A percentile compares a stretch with the other conserved stretches of the same genome.
phyloP scores from a whole-genome alignment of 2,329 filamentous ascomycete genomes.

The Neopestalotiopsis sp. region DNA sequence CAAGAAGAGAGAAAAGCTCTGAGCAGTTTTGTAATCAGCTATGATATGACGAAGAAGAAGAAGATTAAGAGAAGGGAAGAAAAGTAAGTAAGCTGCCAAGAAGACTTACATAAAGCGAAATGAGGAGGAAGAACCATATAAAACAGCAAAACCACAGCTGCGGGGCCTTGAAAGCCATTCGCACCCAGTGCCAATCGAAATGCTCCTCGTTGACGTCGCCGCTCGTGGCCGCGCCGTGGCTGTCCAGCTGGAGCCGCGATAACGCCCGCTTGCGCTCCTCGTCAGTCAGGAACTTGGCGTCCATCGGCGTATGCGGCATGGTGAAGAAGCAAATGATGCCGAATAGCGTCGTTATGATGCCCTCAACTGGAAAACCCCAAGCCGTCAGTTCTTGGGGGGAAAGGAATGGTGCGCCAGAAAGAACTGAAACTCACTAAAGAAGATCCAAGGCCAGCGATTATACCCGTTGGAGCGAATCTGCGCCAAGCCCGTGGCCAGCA shows the following conservation, averaged over 20 bases:
- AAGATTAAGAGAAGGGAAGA: not conserved
- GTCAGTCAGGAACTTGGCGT: slow-evolving; percentile 73
- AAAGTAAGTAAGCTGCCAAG: not conserved
- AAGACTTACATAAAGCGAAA: slow-evolving; percentile 10
- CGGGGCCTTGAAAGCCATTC: slow-evolving; percentile 15
- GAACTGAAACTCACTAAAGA: slow-evolving; percentile 37
- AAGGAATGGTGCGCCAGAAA: too few species aligned
- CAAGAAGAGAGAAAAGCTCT: slow-evolving; percentile 72
- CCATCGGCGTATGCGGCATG: slow-evolving; percentile 81
- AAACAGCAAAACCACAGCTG: slow-evolving; percentile 15
- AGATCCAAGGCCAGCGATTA: slow-evolving; percentile 51
- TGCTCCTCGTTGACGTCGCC: slow-evolving; percentile 14
- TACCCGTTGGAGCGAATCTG: slow-evolving; percentile 38
- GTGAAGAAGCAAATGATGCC: slow-evolving; percentile 73
- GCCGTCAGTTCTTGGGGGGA: too few species aligned
- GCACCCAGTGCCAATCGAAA: slow-evolving; percentile 17
- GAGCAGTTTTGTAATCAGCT: not conserved
- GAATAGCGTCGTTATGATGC: slow-evolving; percentile 70
- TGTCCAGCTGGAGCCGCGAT: slow-evolving; percentile 1
- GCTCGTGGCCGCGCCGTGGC: not conserved
- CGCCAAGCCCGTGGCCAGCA: slow-evolving; percentile 47
- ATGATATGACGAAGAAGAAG: not conserved
- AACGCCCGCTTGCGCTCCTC: slow-evolving; percentile 10
- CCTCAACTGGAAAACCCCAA: slow-evolving; percentile 54
- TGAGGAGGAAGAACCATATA: slow-evolving; percentile 15